Base-by-base conservation (phyloP, 352 stramenopile genomes). In the Pythium folliculosum region DNA sequence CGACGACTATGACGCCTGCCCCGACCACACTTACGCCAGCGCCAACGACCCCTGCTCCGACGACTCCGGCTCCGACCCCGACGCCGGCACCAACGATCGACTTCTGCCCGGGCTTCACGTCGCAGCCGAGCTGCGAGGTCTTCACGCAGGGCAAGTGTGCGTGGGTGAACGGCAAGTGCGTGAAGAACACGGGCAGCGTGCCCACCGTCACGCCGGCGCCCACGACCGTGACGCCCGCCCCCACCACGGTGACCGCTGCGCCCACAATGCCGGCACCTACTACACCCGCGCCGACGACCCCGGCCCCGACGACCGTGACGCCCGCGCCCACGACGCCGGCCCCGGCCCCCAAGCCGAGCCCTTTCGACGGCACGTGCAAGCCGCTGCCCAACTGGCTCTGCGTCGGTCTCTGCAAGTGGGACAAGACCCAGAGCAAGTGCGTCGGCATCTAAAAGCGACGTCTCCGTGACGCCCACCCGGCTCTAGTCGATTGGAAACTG, bases 61-160 rank as follows among this genome's bases (percentile, higher is more conserved):
- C 54, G 22, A 49, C 53, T 0, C 9, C 21, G n/a, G 32, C 35
- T 17, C 45, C 53, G 32, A 60, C 50, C 9, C 53, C 22, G 37
- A 59, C 22, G 54, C 55, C 55, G 14, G 63, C 51, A 7, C 73
- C 73, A 9, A 73, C 67, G 3, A 47, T 65, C 40, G 71, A 69
- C 16, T 60, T 76, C 23, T 80, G 73, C 57, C 51, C 56, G 19
- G 67, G 71, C 44, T 80, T 77, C 61, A 66, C 50, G 17, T 69
- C 69, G 16, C 53, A 80, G 65, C 47, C 47, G 9, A 71, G 64
- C 0, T 80, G 73, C 52, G 68, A 77, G 54, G 72, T 65, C 16
- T 69, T 75, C 51, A 60, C 67, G 3, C 54, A 63, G 12, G 73
- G 69, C 21, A 65, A 63, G 21, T 81, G 74, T 56, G 48, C 17